These are phyloP conservation scores for Metschnikowia peoriensis DNA, from an alignment of 805 yeast genomes.

Conservation along the genomic window DNA sequence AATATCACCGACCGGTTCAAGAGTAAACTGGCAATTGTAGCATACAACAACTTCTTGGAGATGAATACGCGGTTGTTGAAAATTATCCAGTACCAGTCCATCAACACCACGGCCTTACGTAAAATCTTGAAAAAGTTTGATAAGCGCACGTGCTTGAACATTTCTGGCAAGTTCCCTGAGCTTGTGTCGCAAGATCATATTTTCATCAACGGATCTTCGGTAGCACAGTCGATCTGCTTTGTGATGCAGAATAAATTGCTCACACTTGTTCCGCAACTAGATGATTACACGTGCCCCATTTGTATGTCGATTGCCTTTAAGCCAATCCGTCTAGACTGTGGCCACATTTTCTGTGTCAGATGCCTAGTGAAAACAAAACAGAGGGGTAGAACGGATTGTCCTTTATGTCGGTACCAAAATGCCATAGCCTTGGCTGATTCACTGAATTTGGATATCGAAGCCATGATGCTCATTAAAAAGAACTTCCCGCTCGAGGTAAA, in stretches of 20 bases:
- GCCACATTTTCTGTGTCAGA: conserved; percentile 69
- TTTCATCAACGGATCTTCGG: conserved; percentile 45
- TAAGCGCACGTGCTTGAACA: conserved; percentile 59
- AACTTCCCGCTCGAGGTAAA: conserved; percentile 70
- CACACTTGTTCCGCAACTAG: conserved; percentile 65
- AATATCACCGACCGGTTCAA: conserved; percentile 42
- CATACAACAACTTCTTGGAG: conserved; percentile 50
- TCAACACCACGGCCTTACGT: conserved; percentile 61
- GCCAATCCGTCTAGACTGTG: conserved; percentile 63
- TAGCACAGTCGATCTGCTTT: conserved; percentile 53
- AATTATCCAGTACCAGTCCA: conserved; percentile 56
- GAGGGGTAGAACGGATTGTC: conserved; percentile 58
- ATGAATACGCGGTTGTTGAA: conserved; percentile 56
- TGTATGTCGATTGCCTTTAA: conserved; percentile 70
- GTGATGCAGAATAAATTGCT: conserved; percentile 55
- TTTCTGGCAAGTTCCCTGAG: conserved; percentile 47
- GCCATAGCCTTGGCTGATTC: conserved; percentile 61
- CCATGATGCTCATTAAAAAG: conserved; percentile 51
- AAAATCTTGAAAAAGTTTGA: conserved; percentile 77
- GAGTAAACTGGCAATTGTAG: conserved; percentile 41
- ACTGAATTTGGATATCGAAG: conserved; percentile 53
- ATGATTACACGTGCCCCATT: conserved; percentile 73
- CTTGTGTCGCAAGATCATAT: conserved; percentile 41
- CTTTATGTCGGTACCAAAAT: conserved; percentile 55
- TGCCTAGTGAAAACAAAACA: conserved; percentile 69